Conservation (phyloP, 1,284 basidiomycete genomes). For the Cryptococcus jaspeensis region DNA sequence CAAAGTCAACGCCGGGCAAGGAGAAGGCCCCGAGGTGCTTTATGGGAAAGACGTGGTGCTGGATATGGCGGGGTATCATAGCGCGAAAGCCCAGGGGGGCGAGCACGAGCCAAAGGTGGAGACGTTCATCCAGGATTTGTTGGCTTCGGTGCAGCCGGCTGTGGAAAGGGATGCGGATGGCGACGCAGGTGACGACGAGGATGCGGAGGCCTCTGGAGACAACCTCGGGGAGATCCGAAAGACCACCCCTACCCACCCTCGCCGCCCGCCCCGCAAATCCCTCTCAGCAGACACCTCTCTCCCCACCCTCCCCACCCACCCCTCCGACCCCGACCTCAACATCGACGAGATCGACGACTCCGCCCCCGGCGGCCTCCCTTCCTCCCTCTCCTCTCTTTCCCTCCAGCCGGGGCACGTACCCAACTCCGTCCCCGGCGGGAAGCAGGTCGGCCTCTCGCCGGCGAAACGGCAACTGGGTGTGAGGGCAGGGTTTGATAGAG, state of each 20-base stretch:
- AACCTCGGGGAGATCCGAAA: too few species aligned
- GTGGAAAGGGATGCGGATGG: not conserved
- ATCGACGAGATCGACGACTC: too few species aligned
- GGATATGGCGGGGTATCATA: constrained; percentile 55
- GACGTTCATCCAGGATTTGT: constrained; percentile 32
- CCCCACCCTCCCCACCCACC: not conserved
- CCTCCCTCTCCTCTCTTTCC: constrained; percentile 9
- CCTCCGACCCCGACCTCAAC: constrained; percentile 11
- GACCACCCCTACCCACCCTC: too few species aligned
- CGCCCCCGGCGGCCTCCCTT: not conserved
- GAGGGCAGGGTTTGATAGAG: constrained; percentile 19
- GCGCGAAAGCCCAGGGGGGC: constrained; percentile 6
- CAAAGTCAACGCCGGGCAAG: constrained; percentile 53
- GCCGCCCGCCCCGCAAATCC: too few species aligned
- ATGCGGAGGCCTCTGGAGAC: not conserved
- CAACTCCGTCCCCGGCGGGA: not conserved
- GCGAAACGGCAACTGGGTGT: too few species aligned
- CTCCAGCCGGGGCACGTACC: too few species aligned
- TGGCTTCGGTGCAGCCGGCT: constrained; percentile 20
- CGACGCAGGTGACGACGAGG: not conserved
- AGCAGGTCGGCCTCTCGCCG: too few species aligned
- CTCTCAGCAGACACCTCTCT: too few species aligned
- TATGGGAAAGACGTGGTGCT: constrained; percentile 61
- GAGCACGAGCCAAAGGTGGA: constrained; percentile 18
- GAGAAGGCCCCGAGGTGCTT: constrained; percentile 63